Conservation (phyloP, 1,139 yeast genomes). For the Trichomonascaceae sp. region DNA sequence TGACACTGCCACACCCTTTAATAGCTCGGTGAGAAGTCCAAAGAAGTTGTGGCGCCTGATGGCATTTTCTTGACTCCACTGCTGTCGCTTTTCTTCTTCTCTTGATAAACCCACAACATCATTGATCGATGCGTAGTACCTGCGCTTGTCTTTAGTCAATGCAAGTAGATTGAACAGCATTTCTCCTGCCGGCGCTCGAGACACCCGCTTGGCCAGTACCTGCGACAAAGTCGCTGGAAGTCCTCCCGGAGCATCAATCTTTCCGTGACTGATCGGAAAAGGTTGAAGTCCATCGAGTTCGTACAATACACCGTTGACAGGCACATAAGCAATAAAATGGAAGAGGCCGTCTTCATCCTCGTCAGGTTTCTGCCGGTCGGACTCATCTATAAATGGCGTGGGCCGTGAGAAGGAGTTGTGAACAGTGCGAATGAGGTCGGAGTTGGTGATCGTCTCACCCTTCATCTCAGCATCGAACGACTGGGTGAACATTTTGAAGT, state of each 20-base stretch:
- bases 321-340: conserved; percentile 49
- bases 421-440: conserved; percentile 42
- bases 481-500: conserved; percentile 39
- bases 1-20: conserved; percentile 29
- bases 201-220: conserved; percentile 34
- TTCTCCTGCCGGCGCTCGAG: conserved; percentile 34
- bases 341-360: conserved; percentile 41
- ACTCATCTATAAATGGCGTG: conserved; percentile 36
- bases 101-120: conserved; percentile 27
- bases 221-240: conserved; percentile 27
- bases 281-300: conserved; percentile 55
- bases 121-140: conserved; percentile 26
- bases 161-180: conserved; percentile 49
- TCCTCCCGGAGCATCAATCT: too few species aligned
- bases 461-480: conserved; percentile 45
- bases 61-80: conserved; percentile 31
- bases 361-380: conserved; percentile 19
- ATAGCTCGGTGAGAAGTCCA: conserved; percentile 37
- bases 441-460: conserved; percentile 54
- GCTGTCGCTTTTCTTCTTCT: conserved; percentile 27
- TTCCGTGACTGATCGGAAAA: conserved; percentile 46
- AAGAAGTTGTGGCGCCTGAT: conserved; percentile 45
- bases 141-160: conserved; percentile 39
- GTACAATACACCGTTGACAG: conserved; percentile 36
- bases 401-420: conserved; percentile 60